Evolutionary conservation across 805 yeast genomes (phyloP).

Genomic region (Cyberlindnera saturnus): DNA sequence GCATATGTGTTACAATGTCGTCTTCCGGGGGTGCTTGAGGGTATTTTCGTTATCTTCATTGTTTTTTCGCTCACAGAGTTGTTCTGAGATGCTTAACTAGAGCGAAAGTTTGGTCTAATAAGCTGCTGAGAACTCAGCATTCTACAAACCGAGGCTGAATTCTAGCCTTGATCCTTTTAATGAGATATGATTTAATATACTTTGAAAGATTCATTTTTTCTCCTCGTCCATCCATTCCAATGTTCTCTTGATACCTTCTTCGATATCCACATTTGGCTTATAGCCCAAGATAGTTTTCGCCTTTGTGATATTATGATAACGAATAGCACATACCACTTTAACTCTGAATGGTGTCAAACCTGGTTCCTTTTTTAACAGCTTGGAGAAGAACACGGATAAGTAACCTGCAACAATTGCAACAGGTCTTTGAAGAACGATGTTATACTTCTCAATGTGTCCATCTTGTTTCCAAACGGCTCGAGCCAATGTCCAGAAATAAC

Average conservation of each 20-base stretch:
- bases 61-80: too few species aligned
- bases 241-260: conserved; percentile 74
- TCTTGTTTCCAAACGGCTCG: conserved; percentile 97
- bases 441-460: conserved; percentile 69
- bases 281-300: conserved; percentile 79
- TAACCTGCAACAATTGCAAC: conserved; percentile 82
- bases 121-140: neutral
- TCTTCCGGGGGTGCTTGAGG: too few species aligned
- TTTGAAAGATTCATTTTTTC: conserved; percentile 4
- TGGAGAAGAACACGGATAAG: conserved; percentile 68
- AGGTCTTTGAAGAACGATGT: conserved; percentile 63
- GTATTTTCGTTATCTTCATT: neutral
- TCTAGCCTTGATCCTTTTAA: neutral
- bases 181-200: neutral
- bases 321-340: conserved; percentile 81
- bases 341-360: conserved; percentile 96
- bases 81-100: too few species aligned
- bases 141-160: neutral
- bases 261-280: conserved; percentile 69
- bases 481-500: conserved; percentile 95
- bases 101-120: too few species aligned
- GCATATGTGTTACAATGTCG: neutral
- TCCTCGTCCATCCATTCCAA: conserved; percentile 84
- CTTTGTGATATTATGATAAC: conserved; percentile 88
- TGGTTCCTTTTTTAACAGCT: conserved; percentile 73